Conservation (phyloP, 768 basidiomycete species). For the Kwoniella pini region DNA sequence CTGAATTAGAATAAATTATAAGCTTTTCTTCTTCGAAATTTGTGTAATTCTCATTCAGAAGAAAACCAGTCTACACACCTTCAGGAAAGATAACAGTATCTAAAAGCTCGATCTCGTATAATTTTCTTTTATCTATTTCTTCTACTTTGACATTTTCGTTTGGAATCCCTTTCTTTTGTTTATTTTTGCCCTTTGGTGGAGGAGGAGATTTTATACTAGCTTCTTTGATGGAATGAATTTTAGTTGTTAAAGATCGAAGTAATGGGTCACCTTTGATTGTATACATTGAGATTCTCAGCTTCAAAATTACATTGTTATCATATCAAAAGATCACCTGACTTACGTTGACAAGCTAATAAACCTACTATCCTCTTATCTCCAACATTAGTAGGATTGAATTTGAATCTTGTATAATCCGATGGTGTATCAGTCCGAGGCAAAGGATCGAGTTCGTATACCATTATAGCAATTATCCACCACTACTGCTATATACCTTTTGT, state of each 20-base stretch:
- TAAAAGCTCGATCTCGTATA: conserved; percentile 49
- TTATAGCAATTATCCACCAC: too few species aligned
- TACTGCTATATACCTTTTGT: too few species aligned
- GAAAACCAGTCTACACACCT: conserved; percentile 28
- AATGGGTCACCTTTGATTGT: conserved; percentile 41
- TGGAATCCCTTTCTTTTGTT: conserved; percentile 34
- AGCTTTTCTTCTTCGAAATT: background rate
- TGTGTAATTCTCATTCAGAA: too few species aligned
- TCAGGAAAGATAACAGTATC: conserved; percentile 55
- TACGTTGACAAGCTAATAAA: conserved; percentile 53
- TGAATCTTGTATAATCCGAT: conserved; percentile 45
- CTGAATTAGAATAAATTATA: conserved; percentile 12
- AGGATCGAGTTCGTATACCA: conserved; percentile 24
- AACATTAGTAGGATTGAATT: conserved; percentile 42
- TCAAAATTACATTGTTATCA: too few species aligned
- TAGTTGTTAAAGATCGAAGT: conserved; percentile 31
- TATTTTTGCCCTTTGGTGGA: conserved; percentile 37
- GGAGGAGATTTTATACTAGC: conserved; percentile 37
- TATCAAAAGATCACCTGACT: conserved; percentile 16
- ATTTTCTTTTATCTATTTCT: conserved; percentile 25
- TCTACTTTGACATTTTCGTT: background rate
- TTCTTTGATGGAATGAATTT: conserved; percentile 24
- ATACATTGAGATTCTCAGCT: too few species aligned
- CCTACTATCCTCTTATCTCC: conserved; percentile 50
- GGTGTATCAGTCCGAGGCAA: conserved; percentile 30